Evolutionary conservation across 2,329 filamentous ascomycete species (phyloP).

Genomic region (Plenodomus biglobosus): DNA sequence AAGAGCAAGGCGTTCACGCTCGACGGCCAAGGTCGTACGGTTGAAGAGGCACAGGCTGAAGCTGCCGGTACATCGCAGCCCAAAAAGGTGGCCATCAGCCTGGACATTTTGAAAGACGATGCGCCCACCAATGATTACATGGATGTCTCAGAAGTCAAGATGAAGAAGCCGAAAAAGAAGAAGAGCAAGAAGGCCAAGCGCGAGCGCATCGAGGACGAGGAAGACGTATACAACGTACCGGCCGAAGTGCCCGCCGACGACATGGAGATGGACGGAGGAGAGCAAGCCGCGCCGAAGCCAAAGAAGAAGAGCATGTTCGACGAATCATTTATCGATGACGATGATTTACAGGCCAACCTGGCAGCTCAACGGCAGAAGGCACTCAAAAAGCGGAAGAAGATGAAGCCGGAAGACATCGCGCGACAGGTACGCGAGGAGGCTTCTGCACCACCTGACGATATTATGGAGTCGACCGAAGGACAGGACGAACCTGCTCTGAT

Average conservation of each 20-base stretch:
- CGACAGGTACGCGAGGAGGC: slow-evolving; percentile 71
- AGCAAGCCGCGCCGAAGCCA: slow-evolving; percentile 26
- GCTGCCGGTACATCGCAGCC: slow-evolving; percentile 56
- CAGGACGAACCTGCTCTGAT: slow-evolving; percentile 69
- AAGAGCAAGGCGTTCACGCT: slow-evolving; percentile 86
- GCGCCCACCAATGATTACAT: slow-evolving; percentile 81
- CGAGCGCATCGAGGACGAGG: slow-evolving; percentile 56
- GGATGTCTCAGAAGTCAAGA: slow-evolving; percentile 81
- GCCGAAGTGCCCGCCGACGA: slow-evolving; percentile 34
- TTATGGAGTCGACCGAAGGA: slow-evolving; percentile 62
- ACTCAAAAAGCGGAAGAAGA: slow-evolving; percentile 88
- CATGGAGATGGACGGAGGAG: slow-evolving; percentile 73
- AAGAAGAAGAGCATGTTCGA: slow-evolving; percentile 69
- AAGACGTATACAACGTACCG: slow-evolving; percentile 54
- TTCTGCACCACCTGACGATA: slow-evolving; percentile 48
- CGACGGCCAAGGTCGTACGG: slow-evolving; percentile 70
- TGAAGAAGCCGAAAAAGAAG: slow-evolving; percentile 63
- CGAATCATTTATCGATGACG: slow-evolving; percentile 81
- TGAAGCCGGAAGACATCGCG: slow-evolving; percentile 82
- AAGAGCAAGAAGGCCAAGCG: slow-evolving; percentile 37
- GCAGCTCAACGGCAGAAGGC: slow-evolving; percentile 80
- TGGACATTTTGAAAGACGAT: slow-evolving; percentile 70
- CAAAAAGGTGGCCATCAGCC: slow-evolving; percentile 70
- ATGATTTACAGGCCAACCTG: slow-evolving; percentile 84
- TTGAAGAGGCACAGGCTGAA: slow-evolving; percentile 62